Percentiles rank a stretch among this genome's conserved stretches.
These are phyloP conservation scores for Penicillium hordei DNA, from an alignment of 2,329 filamentous ascomycete species.

Conservation along the genomic window DNA sequence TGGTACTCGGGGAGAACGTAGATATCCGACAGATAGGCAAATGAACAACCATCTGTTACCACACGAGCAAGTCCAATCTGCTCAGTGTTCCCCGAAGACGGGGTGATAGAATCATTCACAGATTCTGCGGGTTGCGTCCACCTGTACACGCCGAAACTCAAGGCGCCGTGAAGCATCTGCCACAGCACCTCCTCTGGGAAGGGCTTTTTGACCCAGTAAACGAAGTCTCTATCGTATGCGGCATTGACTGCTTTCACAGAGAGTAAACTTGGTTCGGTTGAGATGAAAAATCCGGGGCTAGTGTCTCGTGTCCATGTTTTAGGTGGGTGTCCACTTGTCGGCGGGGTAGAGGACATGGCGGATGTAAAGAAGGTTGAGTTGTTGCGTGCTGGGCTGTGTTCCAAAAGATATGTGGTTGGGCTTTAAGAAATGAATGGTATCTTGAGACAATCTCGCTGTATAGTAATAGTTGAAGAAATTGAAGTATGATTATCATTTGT, in stretches of 20 bases:
- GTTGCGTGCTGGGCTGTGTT: not conserved
- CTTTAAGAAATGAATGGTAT: not conserved
- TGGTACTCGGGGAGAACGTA: conserved; percentile 63
- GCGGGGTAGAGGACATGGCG: conserved; percentile 19
- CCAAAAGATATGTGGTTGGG: not conserved
- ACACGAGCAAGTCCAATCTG: conserved; percentile 61
- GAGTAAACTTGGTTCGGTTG: conserved; percentile 19
- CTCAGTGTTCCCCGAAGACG: conserved; percentile 22
- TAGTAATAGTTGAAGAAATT: not conserved
- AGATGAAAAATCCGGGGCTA: conserved; percentile 19
- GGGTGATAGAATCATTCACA: not conserved
- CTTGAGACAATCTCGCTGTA: not conserved
- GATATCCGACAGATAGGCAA: conserved; percentile 69
- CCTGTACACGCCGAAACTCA: conserved; percentile 25
- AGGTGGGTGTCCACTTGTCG: conserved; percentile 12
- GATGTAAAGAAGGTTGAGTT: not conserved
- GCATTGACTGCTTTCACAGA: conserved; percentile 22
- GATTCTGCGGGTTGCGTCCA: not conserved
- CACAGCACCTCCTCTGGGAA: conserved; percentile 20
- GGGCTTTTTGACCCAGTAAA: conserved; percentile 18
- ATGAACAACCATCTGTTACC: conserved; percentile 68
- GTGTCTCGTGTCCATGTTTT: conserved; percentile 20
- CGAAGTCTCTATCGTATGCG: conserved; percentile 18
- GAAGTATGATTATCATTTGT: not conserved
- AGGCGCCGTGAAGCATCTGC: conserved; percentile 22